These are phyloP conservation scores for Colletotrichum sp. DNA, from an alignment of 2,329 filamentous ascomycete species.

Conservation along the genomic window DNA sequence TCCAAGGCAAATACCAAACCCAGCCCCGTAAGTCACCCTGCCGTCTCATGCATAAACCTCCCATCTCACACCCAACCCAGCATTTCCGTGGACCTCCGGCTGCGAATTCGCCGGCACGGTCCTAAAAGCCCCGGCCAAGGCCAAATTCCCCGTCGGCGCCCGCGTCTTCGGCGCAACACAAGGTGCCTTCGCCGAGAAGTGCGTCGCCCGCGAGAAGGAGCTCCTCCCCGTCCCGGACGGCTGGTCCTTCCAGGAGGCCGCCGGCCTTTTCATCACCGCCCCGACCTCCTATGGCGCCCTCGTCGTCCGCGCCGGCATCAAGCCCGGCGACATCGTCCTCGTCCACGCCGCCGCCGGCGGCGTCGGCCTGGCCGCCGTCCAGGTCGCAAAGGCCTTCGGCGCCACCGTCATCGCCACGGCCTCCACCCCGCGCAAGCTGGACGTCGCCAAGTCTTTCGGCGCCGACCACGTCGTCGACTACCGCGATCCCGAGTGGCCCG, in stretches of 20 bases:
- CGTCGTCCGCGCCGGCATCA: slow-evolving; percentile 77
- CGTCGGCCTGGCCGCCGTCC: slow-evolving; percentile 89
- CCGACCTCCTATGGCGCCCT: slow-evolving; percentile 89
- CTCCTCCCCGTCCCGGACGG: slow-evolving; percentile 78
- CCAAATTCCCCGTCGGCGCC: slow-evolving; percentile 77
- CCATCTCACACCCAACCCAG: slow-evolving; percentile 30
- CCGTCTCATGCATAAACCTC: not conserved
- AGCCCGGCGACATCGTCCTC: slow-evolving; percentile 83
- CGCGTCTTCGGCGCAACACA: slow-evolving; percentile 87
- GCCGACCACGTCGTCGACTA: slow-evolving; percentile 88
- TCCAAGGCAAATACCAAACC: slow-evolving; percentile 93
- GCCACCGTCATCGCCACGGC: slow-evolving; percentile 94
- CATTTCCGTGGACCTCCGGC: slow-evolving; percentile 87
- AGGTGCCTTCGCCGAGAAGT: slow-evolving; percentile 83
- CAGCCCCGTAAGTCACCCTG: slow-evolving; percentile 66
- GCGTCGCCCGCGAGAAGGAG: slow-evolving; percentile 68
- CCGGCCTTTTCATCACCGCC: slow-evolving; percentile 89
- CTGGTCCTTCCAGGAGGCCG: slow-evolving; percentile 85
- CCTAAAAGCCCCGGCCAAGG: slow-evolving; percentile 57
- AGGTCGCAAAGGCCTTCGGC: slow-evolving; percentile 89
- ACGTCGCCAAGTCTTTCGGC: slow-evolving; percentile 79
- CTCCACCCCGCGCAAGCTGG: slow-evolving; percentile 78
- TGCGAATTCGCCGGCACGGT: slow-evolving; percentile 86
- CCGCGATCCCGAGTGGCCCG: slow-evolving; percentile 65
- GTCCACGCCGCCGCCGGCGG: slow-evolving; percentile 93